A percentile compares a stretch with the other conserved stretches of the same genome.
phyloP scores from a whole-genome alignment of 139 green algal genomes.

The Coccomyxa sp. region DNA sequence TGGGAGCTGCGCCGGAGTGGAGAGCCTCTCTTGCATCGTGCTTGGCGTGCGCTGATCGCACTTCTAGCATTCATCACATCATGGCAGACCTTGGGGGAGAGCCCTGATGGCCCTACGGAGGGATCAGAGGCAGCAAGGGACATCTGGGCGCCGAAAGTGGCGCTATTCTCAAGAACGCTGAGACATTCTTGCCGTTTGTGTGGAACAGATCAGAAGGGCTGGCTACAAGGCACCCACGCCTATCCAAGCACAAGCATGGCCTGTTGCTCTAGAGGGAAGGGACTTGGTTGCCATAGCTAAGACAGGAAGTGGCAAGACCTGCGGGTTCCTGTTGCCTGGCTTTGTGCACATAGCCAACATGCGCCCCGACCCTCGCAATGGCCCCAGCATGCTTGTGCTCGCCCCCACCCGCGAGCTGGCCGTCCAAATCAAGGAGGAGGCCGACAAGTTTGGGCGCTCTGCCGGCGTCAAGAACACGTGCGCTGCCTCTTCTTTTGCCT shows the following conservation, averaged over 20 bases:
- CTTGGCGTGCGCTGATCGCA: too few species aligned
- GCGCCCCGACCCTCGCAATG: slow-evolving; percentile 50
- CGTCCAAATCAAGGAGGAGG: slow-evolving; percentile 89
- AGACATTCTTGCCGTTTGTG: neutral
- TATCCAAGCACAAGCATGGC: slow-evolving; percentile 89
- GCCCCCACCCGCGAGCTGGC: slow-evolving; percentile 93
- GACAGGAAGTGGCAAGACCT: slow-evolving; percentile 87
- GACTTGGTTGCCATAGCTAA: slow-evolving; percentile 86
- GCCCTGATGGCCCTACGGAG: too few species aligned
- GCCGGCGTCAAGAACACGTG: slow-evolving; percentile 74
- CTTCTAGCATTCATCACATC: too few species aligned
- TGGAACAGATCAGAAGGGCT: slow-evolving; percentile 61
- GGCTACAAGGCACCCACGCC: slow-evolving; percentile 80
- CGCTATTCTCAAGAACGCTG: neutral
- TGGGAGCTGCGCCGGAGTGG: neutral
- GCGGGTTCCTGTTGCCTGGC: slow-evolving; percentile 83
- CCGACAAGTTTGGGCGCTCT: slow-evolving; percentile 86
- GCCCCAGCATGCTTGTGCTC: slow-evolving; percentile 79
- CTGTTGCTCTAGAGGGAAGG: slow-evolving; percentile 79
- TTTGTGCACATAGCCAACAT: slow-evolving; percentile 89
- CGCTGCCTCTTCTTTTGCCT: too few species aligned
- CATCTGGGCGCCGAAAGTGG: too few species aligned
- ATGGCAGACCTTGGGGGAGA: too few species aligned
- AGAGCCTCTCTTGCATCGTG: slow-evolving; percentile 4
- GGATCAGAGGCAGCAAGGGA: neutral